Evolutionary conservation across 106 monocot genomes (phyloP), one percentile per base, ranked within the genome.

Genomic region (Posidonia australis): DNA sequence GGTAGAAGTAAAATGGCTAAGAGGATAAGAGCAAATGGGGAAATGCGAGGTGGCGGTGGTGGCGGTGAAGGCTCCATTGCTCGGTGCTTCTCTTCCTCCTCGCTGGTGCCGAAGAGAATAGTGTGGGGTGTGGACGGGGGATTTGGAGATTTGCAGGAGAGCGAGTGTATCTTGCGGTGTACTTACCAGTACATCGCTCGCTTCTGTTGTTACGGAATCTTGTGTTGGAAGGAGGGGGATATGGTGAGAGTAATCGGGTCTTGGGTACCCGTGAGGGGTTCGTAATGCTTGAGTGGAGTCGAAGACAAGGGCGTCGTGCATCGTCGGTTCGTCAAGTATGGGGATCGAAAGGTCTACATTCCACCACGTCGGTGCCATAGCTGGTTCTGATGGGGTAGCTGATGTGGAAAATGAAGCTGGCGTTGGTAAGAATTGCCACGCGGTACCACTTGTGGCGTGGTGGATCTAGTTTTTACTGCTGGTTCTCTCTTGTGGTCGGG

Each of bases 11-110:
- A 44, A 42, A 63, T 26, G 54, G 30, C 11, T 19, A 62, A 59
- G 46, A 13, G 20, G 9, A 29, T 23, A 46, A 19, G 61, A 31
- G 26, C 22, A 70, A 51, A 24, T 12, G 20, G 17, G 63, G 71
- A 42, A 64, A 63, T 46, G n/a, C 17, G 25, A 36, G 36, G 36
- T 36, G 7, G 0, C 31, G 5, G 51, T 12, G 16, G 44, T 45
- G 23, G 17, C 10, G 13, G 59, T 55, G 41, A 61, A 59, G 46
- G 20, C 45, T 42, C 61, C 61, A 62, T 62, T 20, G 36, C 42
- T 12, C 14, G 36, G 7, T 17, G 58, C 65, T 44, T 25, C 65
- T 65, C 29, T 51, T 23, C 23, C 65, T 65, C 65, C 17, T 44
- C 55, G 28, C 18, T 27, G n/a, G 18, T 17, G 41, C 58, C 13